phyloP scores from a whole-genome alignment of 78 protist species.

The Neovahlkampfia damariscottae region DNA sequence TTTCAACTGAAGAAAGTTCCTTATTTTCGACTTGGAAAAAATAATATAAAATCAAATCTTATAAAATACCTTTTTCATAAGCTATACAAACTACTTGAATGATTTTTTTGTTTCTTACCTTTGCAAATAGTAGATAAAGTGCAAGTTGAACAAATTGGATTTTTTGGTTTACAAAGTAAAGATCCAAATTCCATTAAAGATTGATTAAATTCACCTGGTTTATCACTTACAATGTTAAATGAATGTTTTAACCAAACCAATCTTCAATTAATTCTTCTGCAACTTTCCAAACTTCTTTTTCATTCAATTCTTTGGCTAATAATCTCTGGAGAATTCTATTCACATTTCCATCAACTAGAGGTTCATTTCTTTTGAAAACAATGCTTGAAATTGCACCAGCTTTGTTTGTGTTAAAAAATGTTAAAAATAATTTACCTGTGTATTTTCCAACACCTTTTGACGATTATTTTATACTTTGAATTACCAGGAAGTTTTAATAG shows the following conservation, averaged over 20 bases:
- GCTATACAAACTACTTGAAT: no score
- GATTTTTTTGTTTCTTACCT: neutral
- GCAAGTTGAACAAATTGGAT: conserved; percentile 4
- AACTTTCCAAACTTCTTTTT: neutral
- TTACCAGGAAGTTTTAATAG: conserved; percentile 20
- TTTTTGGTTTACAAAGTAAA: conserved; percentile 8
- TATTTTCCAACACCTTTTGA: conserved; percentile 19
- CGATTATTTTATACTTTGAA: no score
- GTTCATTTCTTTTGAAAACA: neutral
- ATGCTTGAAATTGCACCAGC: conserved; percentile 24
- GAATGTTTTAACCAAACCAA: neutral
- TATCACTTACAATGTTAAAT: neutral
- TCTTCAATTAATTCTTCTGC: neutral
- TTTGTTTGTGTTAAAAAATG: no score
- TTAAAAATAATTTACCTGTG: no score
- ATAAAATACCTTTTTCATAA: no score
- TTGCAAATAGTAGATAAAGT: neutral
- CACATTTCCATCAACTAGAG: conserved; percentile 34
- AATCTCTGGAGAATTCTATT: neutral
- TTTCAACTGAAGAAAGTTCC: neutral
- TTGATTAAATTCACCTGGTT: conserved; percentile 28
- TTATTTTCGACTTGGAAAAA: no score
- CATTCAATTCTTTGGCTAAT: neutral
- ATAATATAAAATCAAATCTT: no score
- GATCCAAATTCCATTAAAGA: conserved; percentile 28